phyloP scores from a whole-genome alignment of 1,139 yeast species.

The Protomyces gravidus region DNA sequence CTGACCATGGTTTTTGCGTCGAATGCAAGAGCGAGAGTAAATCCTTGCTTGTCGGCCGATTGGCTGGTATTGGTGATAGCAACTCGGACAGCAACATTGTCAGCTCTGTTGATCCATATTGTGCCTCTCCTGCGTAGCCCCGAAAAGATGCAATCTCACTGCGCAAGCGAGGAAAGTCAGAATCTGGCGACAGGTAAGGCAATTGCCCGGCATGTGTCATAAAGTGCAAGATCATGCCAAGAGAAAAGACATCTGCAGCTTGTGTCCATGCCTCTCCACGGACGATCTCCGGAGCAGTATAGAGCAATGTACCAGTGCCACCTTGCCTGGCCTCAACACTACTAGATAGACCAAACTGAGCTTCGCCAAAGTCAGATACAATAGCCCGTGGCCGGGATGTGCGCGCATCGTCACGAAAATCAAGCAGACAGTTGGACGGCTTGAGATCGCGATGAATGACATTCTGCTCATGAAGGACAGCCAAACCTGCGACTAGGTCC shows the following conservation, averaged over 20 bases:
- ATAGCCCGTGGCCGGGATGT: conserved; percentile 58
- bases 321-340: conserved; percentile 5
- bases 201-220: conserved; percentile 59
- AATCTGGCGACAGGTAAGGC: conserved; percentile 42
- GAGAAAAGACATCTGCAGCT: conserved; percentile 64
- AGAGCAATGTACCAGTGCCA: conserved; percentile 36
- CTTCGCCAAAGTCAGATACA: conserved; percentile 88
- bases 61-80: conserved; percentile 41
- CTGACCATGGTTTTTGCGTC: background rate
- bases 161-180: conserved; percentile 43
- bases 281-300: conserved; percentile 31
- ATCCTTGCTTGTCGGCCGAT: conserved; percentile 49
- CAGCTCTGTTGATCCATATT: conserved; percentile 45
- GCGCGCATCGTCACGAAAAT: conserved; percentile 36
- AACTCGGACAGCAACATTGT: conserved; percentile 44
- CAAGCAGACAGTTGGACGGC: conserved; percentile 70
- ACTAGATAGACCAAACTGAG: conserved; percentile 50
- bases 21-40: conserved; percentile 40
- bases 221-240: conserved; percentile 75
- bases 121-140: conserved; percentile 38
- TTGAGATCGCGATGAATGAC: conserved; percentile 81
- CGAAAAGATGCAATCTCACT: conserved; percentile 44
- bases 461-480: conserved; percentile 66
- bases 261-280: conserved; percentile 23
- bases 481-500: conserved; percentile 66